These are phyloP conservation scores for Euphorbia peplus DNA, from an alignment of 345 rosid species.

Conservation along the genomic window DNA sequence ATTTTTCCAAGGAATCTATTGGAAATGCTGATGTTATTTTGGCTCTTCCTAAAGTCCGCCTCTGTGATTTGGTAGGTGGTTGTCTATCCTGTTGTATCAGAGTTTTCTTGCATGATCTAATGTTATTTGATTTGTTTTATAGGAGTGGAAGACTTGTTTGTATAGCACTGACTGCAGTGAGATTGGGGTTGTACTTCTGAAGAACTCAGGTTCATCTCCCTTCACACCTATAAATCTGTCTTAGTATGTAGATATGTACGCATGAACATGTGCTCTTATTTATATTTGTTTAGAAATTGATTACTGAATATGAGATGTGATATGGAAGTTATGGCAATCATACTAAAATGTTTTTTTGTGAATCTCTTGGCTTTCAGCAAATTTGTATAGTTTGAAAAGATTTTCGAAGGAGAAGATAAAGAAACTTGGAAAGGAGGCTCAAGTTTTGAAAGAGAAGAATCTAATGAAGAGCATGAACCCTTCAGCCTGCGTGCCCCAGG, in stretches of 20 bases:
- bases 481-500: conserved; percentile 63
- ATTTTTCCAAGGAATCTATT: conserved; percentile 41
- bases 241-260: neutral
- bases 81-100: conserved; percentile 17
- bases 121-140: conserved; percentile 20
- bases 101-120: conserved; percentile 17
- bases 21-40: conserved; percentile 43
- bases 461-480: conserved; percentile 60
- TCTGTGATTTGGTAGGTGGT: conserved; percentile 62
- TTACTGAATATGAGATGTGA: neutral
- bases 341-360: conserved; percentile 12
- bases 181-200: conserved; percentile 68
- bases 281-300: neutral
- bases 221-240: neutral
- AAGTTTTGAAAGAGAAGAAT: conserved; percentile 74
- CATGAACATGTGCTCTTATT: neutral
- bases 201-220: conserved; percentile 53
- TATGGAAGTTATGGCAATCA: neutral
- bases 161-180: conserved; percentile 88
- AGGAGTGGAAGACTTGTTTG: conserved; percentile 81
- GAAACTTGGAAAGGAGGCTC: conserved; percentile 77
- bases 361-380: conserved; percentile 40
- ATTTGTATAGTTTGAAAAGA: conserved; percentile 72
- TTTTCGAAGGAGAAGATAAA: conserved; percentile 77
- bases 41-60: conserved; percentile 43